Conservation (phyloP, 805 yeast genomes). For the Candida endomychidarum region DNA sequence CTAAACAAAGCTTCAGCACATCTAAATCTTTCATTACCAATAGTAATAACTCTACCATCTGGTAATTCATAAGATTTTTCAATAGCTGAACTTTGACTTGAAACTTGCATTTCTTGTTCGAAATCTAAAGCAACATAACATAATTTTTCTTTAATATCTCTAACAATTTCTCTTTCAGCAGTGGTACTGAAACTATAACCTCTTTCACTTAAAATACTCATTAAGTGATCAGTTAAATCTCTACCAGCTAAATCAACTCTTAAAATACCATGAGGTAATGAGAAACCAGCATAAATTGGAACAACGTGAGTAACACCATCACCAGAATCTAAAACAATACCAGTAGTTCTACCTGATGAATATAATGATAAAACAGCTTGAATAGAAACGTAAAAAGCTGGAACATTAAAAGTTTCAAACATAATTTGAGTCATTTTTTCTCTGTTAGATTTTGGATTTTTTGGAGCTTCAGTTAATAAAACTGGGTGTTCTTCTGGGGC, state of each 20-base stretch:
- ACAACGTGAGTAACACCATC: conserved; percentile 99
- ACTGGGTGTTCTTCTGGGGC: conserved; percentile 99
- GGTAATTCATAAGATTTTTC: conserved; percentile 99
- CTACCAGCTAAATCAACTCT: conserved; percentile 99
- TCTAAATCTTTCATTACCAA: conserved; percentile 99
- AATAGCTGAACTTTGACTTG: conserved; percentile 95
- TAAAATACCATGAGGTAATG: conserved; percentile 97
- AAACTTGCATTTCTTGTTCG: conserved; percentile 99
- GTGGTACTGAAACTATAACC: conserved; percentile 98
- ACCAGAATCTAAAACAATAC: conserved; percentile 99
- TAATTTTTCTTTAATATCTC: conserved; percentile 96
- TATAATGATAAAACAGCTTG: conserved; percentile 98
- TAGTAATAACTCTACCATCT: conserved; percentile 99
- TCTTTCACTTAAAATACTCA: conserved; percentile 98
- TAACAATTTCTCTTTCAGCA: conserved; percentile 96
- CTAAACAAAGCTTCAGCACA: conserved; percentile 99
- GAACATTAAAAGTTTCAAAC: conserved; percentile 99
- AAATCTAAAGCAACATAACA: conserved; percentile 99
- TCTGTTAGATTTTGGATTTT: conserved; percentile 99
- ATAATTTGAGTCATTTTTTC: conserved; percentile 99
- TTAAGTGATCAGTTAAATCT: conserved; percentile 97
- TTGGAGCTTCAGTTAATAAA: conserved; percentile 98
- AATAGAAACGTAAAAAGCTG: conserved; percentile 98
- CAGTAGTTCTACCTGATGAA: conserved; percentile 99
- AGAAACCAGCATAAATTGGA: conserved; percentile 99